Base-by-base conservation (phyloP, 306 rosid genomes). In the Prosopis cineraria region DNA sequence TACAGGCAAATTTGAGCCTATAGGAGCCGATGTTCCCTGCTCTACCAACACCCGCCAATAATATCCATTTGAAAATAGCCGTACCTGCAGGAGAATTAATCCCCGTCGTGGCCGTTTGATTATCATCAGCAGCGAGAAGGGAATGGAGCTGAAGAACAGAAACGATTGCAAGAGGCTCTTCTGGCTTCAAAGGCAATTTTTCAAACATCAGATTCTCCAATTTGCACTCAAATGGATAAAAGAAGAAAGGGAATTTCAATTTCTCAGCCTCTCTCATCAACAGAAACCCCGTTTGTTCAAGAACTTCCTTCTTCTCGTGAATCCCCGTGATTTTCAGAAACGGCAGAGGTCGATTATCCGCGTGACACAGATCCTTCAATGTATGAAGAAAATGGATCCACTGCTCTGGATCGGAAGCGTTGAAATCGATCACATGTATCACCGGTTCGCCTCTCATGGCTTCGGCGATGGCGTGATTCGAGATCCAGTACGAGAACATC, bases 161-260 rank as follows among this genome's bases (percentile, higher is more conserved):
- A 63, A 92, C 86, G 0, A 90, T 82, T 3, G 91, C 97, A 73
- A 93, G 85, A 40, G 92, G 90, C 74, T 90, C 97, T 29, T 93
- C 96, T 10, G 86, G 84, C 78, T 83, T 84, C 10, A 89, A 63
- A 25, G 76, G 88, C 90, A 93, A 83, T 3, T 56, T 83, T 55
- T 85, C 92, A 9, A 89, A 64, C 59, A 72, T 80, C 12, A 93
- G 87, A 67, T 79, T 78, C 63, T 90, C 97, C 79, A 90, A 72
- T 66, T 77, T 87, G 81, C 90, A 68, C 0, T 80, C 90, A 10
- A 93, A 24, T 4, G 88, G 44, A 55, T 78, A 82, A 80, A 93
- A 93, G 45, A 78, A 84, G 41, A 93, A 86, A 48, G 83, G 86
- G 72, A 90, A 86, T 24, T 76, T 79, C 78, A 88, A 71, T 25